These are phyloP conservation scores for Hypoxylon sp. DNA, from an alignment of 2,329 filamentous ascomycete genomes.

Conservation along the genomic window DNA sequence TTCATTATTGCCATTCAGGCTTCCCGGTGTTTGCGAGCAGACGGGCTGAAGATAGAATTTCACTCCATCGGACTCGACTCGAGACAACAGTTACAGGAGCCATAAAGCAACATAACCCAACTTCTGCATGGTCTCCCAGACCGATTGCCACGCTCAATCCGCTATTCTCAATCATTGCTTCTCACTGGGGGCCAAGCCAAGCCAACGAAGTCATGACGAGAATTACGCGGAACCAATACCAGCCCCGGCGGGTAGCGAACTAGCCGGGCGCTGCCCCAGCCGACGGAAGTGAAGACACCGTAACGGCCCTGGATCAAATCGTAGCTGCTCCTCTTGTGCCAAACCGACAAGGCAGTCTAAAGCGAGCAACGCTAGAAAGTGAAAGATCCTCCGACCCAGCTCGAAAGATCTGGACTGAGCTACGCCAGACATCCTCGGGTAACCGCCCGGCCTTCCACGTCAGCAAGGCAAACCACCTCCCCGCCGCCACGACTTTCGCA, in stretches of 20 bases:
- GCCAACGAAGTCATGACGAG: slow-evolving; percentile 54
- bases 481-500: slow-evolving; percentile 25
- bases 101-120: slow-evolving; percentile 57
- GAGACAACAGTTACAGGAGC: slow-evolving; percentile 62
- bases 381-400: slow-evolving; percentile 40
- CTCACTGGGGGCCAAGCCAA: slow-evolving; percentile 58
- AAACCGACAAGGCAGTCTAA: slow-evolving; percentile 28
- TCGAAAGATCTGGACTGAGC: slow-evolving; percentile 45
- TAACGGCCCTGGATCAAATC: neutral
- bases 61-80: slow-evolving; percentile 56
- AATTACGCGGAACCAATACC: slow-evolving; percentile 36
- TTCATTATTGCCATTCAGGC: slow-evolving; percentile 65
- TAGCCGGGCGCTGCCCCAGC: neutral
- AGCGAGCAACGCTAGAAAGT: too few relatives aligned
- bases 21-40: slow-evolving; percentile 53
- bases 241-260: slow-evolving; percentile 9
- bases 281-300: neutral
- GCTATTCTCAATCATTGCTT: slow-evolving; percentile 56
- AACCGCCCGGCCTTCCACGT: slow-evolving; percentile 30
- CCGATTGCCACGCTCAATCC: slow-evolving; percentile 49
- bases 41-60: slow-evolving; percentile 46
- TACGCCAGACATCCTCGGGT: slow-evolving; percentile 39
- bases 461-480: slow-evolving; percentile 25
- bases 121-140: slow-evolving; percentile 62
- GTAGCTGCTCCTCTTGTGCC: slow-evolving; percentile 29